phyloP scores from a whole-genome alignment of 2,329 filamentous ascomycete genomes.

The Lecanicillium sp. region DNA sequence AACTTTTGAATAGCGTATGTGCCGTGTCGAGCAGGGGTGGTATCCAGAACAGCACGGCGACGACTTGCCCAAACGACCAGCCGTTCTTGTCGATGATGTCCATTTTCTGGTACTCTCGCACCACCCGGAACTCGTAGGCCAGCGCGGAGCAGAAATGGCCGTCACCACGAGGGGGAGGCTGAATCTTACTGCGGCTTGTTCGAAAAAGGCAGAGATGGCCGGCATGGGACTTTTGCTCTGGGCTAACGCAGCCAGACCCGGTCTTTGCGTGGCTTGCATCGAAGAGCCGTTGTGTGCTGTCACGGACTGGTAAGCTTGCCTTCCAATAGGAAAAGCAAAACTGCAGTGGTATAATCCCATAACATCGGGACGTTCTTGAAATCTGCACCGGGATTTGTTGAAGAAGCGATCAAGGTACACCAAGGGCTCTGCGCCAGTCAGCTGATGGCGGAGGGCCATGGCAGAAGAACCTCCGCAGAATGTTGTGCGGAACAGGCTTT shows the following conservation, averaged over 20 bases:
- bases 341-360: not conserved
- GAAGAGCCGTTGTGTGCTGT: too few species aligned
- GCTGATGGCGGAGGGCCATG: conserved; percentile 7
- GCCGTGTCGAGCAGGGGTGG: too few species aligned
- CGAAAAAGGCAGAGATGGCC: not conserved
- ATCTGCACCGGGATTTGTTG: not conserved
- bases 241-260: not conserved
- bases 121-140: not conserved
- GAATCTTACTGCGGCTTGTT: not conserved
- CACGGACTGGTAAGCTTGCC: not conserved
- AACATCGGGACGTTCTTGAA: not conserved
- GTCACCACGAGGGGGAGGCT: not conserved
- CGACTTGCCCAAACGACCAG: conserved; percentile 1
- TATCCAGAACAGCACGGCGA: not conserved
- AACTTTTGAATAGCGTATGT: conserved; percentile 3
- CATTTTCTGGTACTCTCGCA: conserved; percentile 7
- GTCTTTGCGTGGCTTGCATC: not conserved
- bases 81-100: conserved; percentile 8
- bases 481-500: conserved; percentile 3
- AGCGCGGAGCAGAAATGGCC: not conserved
- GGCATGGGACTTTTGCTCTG: not conserved
- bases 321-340: not conserved
- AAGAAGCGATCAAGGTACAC: not conserved
- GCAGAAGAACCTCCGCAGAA: not conserved
- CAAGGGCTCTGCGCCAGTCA: conserved; percentile 1